Evolutionary conservation across 2,329 filamentous ascomycete genomes (phyloP), one percentile per base, ranked within the genome.

Genomic region (Penicillium verrucosum): DNA sequence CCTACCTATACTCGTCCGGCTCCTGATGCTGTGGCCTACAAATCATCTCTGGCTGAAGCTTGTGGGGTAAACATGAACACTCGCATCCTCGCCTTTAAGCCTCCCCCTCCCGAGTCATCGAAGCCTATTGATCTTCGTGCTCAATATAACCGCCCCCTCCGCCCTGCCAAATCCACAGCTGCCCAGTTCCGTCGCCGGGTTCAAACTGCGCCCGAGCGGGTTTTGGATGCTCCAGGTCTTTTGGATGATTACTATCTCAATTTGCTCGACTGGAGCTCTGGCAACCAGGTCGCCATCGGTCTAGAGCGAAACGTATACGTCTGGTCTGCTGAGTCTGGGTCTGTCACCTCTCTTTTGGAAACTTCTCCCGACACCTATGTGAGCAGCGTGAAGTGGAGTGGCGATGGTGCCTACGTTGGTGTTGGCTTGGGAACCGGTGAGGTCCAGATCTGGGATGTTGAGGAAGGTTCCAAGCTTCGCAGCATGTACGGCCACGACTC

Each of bases 191-290:
- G 92, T 63, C 89, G 94, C 61, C 90, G 93, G 68, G 91, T 99
- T 58, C 89, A 94, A 51, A 97, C 94, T 8, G 92, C 93, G 12
- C 94, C 94, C 11, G 94, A 99, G 78, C 90, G 94, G 63, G 94
- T 99, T 14, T 85, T 99, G 27, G 94, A 99, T 76, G 94, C 94
- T 5, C 94, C 94, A 6, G 94, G 93, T 54, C 85, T 99, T 51
- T 89, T 97, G 60, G 94, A 99, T 70, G 94, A 99, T 79, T 99
- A 97, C 83, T 99, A 99, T 76, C 89, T 99, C 68, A 99, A 99
- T 81, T 83, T 99, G 38, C 86, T 99, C 27, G 94, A 99, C 80
- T 99, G 94, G 94, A 96, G 92, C 72, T 94, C 92, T 7, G 88
- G 89, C 59, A 99, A 99, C 81, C 94, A 99, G 77, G 93, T 99